These are phyloP conservation scores for Berberis thunbergii DNA, from an alignment of 164 flowering plant species.

Conservation along the genomic window DNA sequence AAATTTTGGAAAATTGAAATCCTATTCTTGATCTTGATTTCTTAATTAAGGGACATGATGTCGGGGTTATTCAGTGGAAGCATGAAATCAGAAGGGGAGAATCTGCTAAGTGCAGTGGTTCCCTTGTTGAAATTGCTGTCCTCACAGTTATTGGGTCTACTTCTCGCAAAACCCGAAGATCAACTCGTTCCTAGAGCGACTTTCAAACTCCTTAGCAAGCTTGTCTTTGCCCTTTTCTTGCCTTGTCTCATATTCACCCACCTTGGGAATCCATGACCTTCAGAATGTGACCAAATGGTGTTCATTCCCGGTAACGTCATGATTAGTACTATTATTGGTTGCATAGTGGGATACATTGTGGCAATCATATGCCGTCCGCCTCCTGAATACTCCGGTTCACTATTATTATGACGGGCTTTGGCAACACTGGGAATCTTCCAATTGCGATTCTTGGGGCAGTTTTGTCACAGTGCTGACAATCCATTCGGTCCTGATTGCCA, in stretches of 20 bases:
- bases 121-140: conserved; percentile 77
- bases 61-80: too few relatives aligned
- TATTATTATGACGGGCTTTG: conserved; percentile 74
- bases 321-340: conserved; percentile 56
- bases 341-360: conserved; percentile 59
- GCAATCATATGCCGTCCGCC: conserved; percentile 71
- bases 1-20: too few relatives aligned
- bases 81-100: conserved; percentile 12
- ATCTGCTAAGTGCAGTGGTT: conserved; percentile 39
- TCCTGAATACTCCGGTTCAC: conserved; percentile 60
- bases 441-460: conserved; percentile 72
- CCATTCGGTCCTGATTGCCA: conserved; percentile 72
- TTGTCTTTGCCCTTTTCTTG: conserved; percentile 78
- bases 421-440: conserved; percentile 84
- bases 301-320: conserved; percentile 78
- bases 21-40: too few relatives aligned
- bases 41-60: too few relatives aligned
- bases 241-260: conserved; percentile 77
- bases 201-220: conserved; percentile 84
- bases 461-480: conserved; percentile 52
- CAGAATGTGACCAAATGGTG: conserved; percentile 55
- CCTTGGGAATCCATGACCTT: conserved; percentile 60
- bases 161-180: conserved; percentile 37
- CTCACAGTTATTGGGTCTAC: conserved; percentile 61
- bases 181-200: conserved; percentile 64